Evolutionary conservation across 805 yeast genomes (phyloP).

Genomic region (Cyberlindnera amylophila): DNA sequence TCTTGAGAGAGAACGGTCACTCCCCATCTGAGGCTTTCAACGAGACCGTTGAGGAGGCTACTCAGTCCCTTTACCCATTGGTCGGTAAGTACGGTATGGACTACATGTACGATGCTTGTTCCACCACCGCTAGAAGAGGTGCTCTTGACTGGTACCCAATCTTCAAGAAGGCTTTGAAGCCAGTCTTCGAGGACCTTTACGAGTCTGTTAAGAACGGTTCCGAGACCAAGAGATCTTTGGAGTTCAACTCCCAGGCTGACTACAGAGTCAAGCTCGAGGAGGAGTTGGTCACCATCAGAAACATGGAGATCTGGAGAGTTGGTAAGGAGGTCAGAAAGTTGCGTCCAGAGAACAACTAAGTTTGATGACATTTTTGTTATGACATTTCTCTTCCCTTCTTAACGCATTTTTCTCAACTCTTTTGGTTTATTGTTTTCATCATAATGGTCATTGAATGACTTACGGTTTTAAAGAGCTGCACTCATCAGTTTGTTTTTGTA

Average conservation of each 20-base stretch:
- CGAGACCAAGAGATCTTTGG: conserved; percentile 97
- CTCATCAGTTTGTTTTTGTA: conserved; percentile 13
- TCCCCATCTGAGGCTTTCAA: conserved; percentile 99
- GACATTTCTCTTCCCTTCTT: conserved; percentile 8
- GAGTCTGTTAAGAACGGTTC: conserved; percentile 92
- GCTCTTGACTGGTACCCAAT: conserved; percentile 99
- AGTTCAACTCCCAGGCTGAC: conserved; percentile 96
- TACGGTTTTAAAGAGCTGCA: conserved; percentile 11
- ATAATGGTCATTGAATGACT: conserved; percentile 31
- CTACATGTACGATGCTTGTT: conserved; percentile 99
- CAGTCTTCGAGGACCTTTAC: conserved; percentile 95
- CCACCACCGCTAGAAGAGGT: conserved; percentile 99
- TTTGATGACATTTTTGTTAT: background rate
- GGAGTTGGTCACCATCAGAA: conserved; percentile 91
- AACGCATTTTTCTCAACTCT: conserved; percentile 11
- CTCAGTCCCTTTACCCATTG: conserved; percentile 98
- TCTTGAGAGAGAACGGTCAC: conserved; percentile 98
- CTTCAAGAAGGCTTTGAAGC: conserved; percentile 98
- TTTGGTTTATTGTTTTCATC: conserved; percentile 13
- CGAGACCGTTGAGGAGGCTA: conserved; percentile 99
- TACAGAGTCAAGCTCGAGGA: conserved; percentile 94
- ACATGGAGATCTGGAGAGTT: conserved; percentile 98
- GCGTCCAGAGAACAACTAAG: conserved; percentile 97
- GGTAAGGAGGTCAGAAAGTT: conserved; percentile 99
- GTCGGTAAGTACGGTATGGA: conserved; percentile 99